Base-by-base conservation (phyloP, 257 asterid genomes). In the Primulina tabacum region DNA sequence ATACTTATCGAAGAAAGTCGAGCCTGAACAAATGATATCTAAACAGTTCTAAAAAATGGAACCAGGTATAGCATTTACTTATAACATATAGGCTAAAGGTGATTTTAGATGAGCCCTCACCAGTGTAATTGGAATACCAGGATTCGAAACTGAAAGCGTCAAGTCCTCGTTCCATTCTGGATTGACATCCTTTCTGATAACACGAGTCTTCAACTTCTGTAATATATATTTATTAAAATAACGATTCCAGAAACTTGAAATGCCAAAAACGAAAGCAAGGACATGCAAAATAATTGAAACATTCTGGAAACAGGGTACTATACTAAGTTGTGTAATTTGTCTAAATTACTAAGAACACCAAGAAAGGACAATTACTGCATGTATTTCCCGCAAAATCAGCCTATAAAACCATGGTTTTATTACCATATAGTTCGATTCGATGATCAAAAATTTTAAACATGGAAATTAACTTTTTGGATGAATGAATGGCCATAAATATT, bases 91-190 rank as follows among this genome's bases (percentile, higher is more conserved):
- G 8, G 34, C 38, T 43, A 37, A 30, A 62, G 56, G 24, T 55
- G 5, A 66, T 40, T 21, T 37, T 26, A 53, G 26, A 73, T 32
- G 71, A 70, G 38, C 40, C 5, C 84, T 81, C 71, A 90, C 97
- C 84, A 88, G 80, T 70, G 71, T 72, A 69, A 90, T 69, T 7
- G 84, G 82, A 38, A 62, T 58, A 24, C 69, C 71, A 55, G 87
- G 80, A 81, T 88, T 92, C 28, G 84, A 65, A 47, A 89, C 76
- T 0, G 96, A 79, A 47, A 91, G 96, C 9, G 96, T 91, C 74
- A 91, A 82, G 78, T 91, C 97, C 78, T 91, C 97, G 38, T 91
- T 81, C 97, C 97, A 91, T 78, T 82, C 92, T 7, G 97, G 97
- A 84, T 91, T 91, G 32, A 87, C 77, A 74, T 87, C 89, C 85